phyloP scores from a whole-genome alignment of 2,329 filamentous ascomycete species.

The Trichoderma endophyticum region DNA sequence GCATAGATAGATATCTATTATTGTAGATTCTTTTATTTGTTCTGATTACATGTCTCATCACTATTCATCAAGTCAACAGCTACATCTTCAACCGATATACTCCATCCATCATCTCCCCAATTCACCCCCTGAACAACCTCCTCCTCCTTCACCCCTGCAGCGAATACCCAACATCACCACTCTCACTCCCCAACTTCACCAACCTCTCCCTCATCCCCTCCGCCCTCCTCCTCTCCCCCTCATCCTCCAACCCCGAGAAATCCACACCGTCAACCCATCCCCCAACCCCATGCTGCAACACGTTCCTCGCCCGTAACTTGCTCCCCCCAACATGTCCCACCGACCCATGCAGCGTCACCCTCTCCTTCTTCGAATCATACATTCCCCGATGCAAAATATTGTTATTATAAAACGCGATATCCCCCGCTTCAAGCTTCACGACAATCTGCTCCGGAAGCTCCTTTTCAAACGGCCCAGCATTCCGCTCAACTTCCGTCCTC shows the following conservation, averaged over 20 bases:
- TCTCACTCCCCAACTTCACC: slow-evolving; percentile 58
- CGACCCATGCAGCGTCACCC: slow-evolving; percentile 70
- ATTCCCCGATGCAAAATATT: slow-evolving; percentile 77
- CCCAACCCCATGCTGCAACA: slow-evolving; percentile 71
- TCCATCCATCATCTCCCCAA: neutral
- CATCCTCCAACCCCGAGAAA: slow-evolving; percentile 44
- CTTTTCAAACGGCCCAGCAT: slow-evolving; percentile 62
- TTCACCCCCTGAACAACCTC: slow-evolving; percentile 23
- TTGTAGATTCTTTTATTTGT: no score
- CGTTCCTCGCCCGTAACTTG: slow-evolving; percentile 61
- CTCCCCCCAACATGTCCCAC: slow-evolving; percentile 60
- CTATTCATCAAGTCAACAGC: neutral
- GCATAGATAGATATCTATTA: neutral
- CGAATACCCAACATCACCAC: slow-evolving; percentile 62
- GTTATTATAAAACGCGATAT: slow-evolving; percentile 85
- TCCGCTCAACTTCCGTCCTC: slow-evolving; percentile 66
- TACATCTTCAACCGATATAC: neutral
- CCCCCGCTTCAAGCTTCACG: slow-evolving; percentile 67
- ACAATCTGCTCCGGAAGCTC: slow-evolving; percentile 60
- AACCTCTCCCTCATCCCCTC: slow-evolving; percentile 62
- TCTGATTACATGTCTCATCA: no score
- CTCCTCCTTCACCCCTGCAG: slow-evolving; percentile 45
- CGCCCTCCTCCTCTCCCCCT: slow-evolving; percentile 48
- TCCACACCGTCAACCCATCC: slow-evolving; percentile 60
- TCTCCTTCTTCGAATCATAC: slow-evolving; percentile 57